Evolutionary conservation across 208 protist species (phyloP), one percentile per base, ranked within the genome.

Genomic region (Trypanosoma caninum): DNA sequence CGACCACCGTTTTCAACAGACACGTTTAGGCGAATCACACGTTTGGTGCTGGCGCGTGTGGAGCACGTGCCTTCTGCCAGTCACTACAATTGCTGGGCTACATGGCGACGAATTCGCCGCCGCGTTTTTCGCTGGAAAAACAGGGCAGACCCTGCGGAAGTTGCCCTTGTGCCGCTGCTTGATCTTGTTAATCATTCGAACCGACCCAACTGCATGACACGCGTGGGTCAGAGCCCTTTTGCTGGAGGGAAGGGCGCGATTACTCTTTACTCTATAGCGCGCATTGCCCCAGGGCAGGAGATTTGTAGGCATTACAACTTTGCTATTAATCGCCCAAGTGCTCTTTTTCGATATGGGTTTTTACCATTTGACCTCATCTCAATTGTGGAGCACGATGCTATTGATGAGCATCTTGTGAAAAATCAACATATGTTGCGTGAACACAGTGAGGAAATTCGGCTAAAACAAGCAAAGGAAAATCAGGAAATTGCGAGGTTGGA

Each of bases 261-360:
- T 53, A 95, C 89, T 4, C 70, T 95, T 54, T 86, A 78, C 57
- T 80, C 89, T 6, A 65, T 95, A 28, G 58, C 67, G 7, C 52
- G 76, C n/a, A 77, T 95, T 34, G 18, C 51, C 25, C 84, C 86
- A 6, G 89, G 89, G 3, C 76, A 91, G 35, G 89, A 93, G 76
- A 64, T 95, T 16, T 95, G 89, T 59, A 74, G 89, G n/a, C 89
- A 95, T 69, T 95, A 95, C 76, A 95, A 95, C 76, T 93, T 95
- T 61, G 83, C 83, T 33, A 69, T 95, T 28, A 85, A 72, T 41
- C 76, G 89, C 4, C 74, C 82, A 13, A 82, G 73, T 38, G 85
- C 89, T 22, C 79, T 93, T 30, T 95, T 95, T 55, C 85, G 89
- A 46, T 95, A 95, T 70, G 89, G 89, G 28, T 95, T 95, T 53